Percentiles rank a stretch among this genome's conserved stretches.
These are phyloP conservation scores for Suillus decipiens DNA, from an alignment of 768 basidiomycete species.

Conservation along the genomic window DNA sequence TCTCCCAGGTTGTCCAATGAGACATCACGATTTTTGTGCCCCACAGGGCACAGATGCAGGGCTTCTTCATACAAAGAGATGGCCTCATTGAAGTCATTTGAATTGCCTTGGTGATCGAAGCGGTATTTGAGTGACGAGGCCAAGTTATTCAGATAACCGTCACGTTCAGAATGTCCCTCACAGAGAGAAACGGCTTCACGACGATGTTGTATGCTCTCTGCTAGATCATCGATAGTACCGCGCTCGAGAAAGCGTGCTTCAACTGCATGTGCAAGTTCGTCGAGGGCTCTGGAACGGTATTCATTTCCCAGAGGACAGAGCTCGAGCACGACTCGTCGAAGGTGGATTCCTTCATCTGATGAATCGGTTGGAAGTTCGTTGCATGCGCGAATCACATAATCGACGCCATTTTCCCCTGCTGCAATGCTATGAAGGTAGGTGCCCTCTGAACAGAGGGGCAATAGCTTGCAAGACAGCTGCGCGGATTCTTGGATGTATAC, in stretches of 20 bases:
- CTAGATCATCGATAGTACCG: neutral
- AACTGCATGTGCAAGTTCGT: neutral
- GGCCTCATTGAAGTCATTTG: neutral
- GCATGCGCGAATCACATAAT: neutral
- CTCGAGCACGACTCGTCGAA: neutral
- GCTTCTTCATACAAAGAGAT: neutral
- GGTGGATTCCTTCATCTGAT: neutral
- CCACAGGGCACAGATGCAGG: neutral
- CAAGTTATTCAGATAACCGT: neutral
- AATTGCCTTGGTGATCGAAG: neutral
- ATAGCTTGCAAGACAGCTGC: neutral
- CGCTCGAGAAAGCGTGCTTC: neutral
- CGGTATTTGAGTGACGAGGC: neutral
- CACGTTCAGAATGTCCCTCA: neutral
- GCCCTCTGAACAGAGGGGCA: neutral
- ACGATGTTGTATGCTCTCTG: neutral
- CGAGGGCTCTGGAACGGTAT: neutral
- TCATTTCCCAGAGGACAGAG: neutral
- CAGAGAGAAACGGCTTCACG: neutral
- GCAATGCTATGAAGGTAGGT: neutral
- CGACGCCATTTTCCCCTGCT: neutral
- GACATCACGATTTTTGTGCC: neutral
- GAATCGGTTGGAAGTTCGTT: neutral
- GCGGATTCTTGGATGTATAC: neutral
- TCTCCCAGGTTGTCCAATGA: constrained; percentile 13